phyloP scores from a whole-genome alignment of 208 protist genomes.

The Leishmania aethiopica region DNA sequence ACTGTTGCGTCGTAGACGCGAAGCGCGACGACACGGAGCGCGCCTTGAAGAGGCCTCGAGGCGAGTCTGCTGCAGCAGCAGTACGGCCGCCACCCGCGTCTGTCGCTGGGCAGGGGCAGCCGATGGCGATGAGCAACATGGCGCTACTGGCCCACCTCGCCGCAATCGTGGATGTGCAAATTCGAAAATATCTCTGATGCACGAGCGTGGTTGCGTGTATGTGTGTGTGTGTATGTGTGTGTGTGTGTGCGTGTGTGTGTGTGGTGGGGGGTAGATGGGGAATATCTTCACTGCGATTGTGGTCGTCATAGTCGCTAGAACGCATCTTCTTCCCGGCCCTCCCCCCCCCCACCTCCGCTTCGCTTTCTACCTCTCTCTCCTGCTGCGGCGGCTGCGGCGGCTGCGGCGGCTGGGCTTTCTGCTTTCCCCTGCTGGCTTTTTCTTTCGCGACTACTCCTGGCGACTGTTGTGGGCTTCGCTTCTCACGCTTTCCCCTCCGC shows the following conservation, averaged over 20 bases:
- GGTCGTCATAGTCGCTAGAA: not conserved
- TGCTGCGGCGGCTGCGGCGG: not conserved
- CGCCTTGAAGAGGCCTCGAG: slow-evolving; percentile 2
- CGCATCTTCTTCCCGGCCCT: not conserved
- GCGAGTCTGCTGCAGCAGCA: not conserved
- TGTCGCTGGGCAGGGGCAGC: not conserved
- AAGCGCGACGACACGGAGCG: not conserved
- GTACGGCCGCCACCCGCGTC: not conserved
- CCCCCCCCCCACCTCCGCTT: too few species aligned
- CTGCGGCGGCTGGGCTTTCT: not conserved
- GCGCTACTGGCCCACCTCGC: slow-evolving; percentile 7
- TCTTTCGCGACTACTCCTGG: not conserved
- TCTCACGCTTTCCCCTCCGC: not conserved
- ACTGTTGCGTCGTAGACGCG: not conserved
- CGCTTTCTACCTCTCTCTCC: not conserved
- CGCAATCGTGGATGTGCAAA: slow-evolving; percentile 4
- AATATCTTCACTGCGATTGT: not conserved
- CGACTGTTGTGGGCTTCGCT: not conserved
- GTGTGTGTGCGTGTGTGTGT: not conserved
- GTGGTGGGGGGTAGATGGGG: not conserved
- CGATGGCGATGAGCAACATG: not conserved
- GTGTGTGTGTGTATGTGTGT: not conserved
- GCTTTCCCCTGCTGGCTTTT: not conserved
- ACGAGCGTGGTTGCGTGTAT: not conserved
- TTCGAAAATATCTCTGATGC: slow-evolving; percentile 1